phyloP scores from a whole-genome alignment of 768 basidiomycete species.

The Filobasidium floriforme region DNA sequence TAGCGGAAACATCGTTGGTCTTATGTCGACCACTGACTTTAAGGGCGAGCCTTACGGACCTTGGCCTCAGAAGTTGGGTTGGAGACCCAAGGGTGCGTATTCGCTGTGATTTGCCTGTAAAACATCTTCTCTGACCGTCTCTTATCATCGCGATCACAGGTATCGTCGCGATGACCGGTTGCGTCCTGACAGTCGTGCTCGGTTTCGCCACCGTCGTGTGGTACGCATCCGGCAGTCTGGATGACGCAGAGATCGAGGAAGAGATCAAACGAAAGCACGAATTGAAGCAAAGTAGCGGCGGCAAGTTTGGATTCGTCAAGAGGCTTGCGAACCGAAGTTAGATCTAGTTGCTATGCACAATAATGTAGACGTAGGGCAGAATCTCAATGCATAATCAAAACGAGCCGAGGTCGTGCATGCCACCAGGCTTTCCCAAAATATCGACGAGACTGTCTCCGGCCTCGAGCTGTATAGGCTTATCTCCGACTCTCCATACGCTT shows the following conservation, averaged over 20 bases:
- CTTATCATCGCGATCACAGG: too few species aligned
- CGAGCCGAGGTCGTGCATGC: not conserved
- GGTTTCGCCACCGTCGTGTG: conserved; percentile 77
- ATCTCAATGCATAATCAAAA: not conserved
- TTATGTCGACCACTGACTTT: conserved; percentile 59
- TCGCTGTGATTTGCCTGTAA: conserved; percentile 4
- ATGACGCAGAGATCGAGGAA: conserved; percentile 73
- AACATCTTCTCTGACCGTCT: not conserved
- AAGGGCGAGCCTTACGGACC: conserved; percentile 46
- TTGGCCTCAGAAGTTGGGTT: conserved; percentile 30
- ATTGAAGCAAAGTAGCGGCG: conserved; percentile 48
- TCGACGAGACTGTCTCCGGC: too few species aligned
- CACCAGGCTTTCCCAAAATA: too few species aligned
- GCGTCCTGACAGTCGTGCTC: conserved; percentile 70
- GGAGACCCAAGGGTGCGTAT: conserved; percentile 43
- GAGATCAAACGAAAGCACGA: conserved; percentile 57
- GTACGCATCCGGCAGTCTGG: conserved; percentile 73
- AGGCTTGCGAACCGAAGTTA: conserved; percentile 7
- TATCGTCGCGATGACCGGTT: conserved; percentile 51
- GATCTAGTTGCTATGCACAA: not conserved
- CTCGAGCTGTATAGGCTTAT: too few species aligned
- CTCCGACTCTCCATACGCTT: too few species aligned
- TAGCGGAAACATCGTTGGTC: conserved; percentile 83
- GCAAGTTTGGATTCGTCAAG: conserved; percentile 25
- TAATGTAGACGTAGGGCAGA: too few species aligned